A percentile compares a stretch with the other conserved stretches of the same genome.
Conservation (phyloP, 495 filamentous ascomycete genomes). For the Penicillium cosmopolitanum region DNA sequence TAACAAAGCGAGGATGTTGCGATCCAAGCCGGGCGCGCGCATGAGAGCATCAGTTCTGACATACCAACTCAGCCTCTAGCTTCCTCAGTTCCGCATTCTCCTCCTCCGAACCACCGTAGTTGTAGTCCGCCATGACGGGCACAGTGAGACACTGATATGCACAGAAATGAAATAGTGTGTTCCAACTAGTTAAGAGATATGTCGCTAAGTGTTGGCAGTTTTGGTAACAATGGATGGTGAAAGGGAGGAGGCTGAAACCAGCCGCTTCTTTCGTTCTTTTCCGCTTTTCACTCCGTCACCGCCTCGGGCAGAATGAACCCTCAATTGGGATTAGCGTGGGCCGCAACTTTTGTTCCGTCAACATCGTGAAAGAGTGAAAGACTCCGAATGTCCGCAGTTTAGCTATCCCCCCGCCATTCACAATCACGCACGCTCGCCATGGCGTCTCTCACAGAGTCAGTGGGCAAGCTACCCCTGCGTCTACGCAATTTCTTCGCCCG, state of each 20-base stretch:
- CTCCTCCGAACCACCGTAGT: conserved; percentile 78
- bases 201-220: neutral
- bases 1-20: neutral
- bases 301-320: neutral
- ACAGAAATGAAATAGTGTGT: neutral
- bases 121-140: conserved; percentile 59
- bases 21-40: conserved; percentile 3
- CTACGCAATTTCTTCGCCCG: conserved; percentile 87
- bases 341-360: conserved; percentile 9
- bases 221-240: conserved; percentile 2
- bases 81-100: conserved; percentile 84
- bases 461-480: conserved; percentile 57
- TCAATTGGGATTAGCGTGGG: conserved; percentile 1
- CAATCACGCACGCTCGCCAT: conserved; percentile 26
- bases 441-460: conserved; percentile 22
- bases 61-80: conserved; percentile 76
- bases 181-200: neutral
- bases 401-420: conserved; percentile 5
- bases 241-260: conserved; percentile 6
- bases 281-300: neutral
- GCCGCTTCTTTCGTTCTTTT: neutral
- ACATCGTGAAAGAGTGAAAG: conserved; percentile 1
- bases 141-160: conserved; percentile 8
- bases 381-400: neutral
- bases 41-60: conserved; percentile 10